Conservation (phyloP, 192 early-diverging fungal genomes). For the Umbelopsis sp. region DNA sequence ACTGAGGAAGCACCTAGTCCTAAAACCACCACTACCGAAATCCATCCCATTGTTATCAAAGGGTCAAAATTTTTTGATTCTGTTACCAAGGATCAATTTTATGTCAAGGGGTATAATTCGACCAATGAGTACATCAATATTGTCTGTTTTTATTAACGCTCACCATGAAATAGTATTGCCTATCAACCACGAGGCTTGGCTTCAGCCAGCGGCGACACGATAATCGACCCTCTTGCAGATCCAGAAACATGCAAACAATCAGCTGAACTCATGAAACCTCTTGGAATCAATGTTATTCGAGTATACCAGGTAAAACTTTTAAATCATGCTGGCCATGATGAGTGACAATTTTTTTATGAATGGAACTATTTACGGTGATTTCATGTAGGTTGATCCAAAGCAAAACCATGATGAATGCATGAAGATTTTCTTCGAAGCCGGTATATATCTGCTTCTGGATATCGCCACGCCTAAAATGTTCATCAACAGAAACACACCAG, state of each 20-base stretch:
- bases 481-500: slow-evolving; percentile 64
- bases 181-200: slow-evolving; percentile 65
- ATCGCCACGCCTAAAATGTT: slow-evolving; percentile 55
- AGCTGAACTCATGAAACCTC: slow-evolving; percentile 59
- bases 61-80: slow-evolving; percentile 70
- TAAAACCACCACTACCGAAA: slow-evolving; percentile 32
- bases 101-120: slow-evolving; percentile 55
- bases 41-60: slow-evolving; percentile 60
- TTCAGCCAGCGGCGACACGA: slow-evolving; percentile 8
- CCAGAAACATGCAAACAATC: slow-evolving; percentile 58
- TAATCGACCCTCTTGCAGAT: slow-evolving; percentile 64
- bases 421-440: slow-evolving; percentile 55
- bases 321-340: too few species aligned
- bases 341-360: too few species aligned
- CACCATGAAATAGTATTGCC: slow-evolving; percentile 37
- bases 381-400: slow-evolving; percentile 50
- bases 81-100: slow-evolving; percentile 71
- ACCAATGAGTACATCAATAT: background rate
- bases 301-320: slow-evolving; percentile 61
- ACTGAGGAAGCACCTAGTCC: background rate
- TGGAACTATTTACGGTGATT: background rate
- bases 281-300: slow-evolving; percentile 68
- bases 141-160: background rate
- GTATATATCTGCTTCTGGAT: slow-evolving; percentile 74
- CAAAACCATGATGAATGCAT: slow-evolving; percentile 70